These are phyloP conservation scores for Pestalotiopsis sp. DNA, from an alignment of 2,329 filamentous ascomycete species.

Conservation along the genomic window DNA sequence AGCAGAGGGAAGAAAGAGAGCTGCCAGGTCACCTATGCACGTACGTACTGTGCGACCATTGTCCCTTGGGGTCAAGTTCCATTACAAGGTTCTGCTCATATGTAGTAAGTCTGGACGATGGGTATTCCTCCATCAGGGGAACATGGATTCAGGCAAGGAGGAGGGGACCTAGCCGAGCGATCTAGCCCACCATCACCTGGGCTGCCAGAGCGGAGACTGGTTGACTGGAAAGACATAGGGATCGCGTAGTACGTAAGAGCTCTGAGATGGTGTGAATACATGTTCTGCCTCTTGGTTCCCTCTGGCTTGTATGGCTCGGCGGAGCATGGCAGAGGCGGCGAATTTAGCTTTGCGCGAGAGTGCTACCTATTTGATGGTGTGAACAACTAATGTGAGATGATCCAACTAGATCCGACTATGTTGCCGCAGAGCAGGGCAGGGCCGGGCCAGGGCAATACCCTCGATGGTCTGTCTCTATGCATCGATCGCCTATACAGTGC, in stretches of 20 bases:
- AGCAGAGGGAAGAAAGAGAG: background rate
- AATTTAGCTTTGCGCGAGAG: background rate
- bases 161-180: background rate
- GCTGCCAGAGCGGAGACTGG: constrained; percentile 1
- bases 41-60: background rate
- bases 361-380: background rate
- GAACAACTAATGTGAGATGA: background rate
- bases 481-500: no score
- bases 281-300: background rate
- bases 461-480: no score
- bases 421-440: background rate
- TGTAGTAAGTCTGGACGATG: background rate
- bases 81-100: background rate
- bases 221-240: background rate
- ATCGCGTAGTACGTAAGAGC: constrained; percentile 11
- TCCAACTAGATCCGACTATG: background rate
- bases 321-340: background rate
- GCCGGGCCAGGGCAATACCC: background rate
- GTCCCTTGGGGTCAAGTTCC: background rate
- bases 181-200: constrained; percentile 2
- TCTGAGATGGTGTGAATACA: constrained; percentile 8
- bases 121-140: background rate
- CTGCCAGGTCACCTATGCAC: background rate
- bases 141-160: constrained; percentile 1
- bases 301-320: constrained; percentile 3